These are phyloP conservation scores for Harringtonia lauricola DNA, from an alignment of 2,329 filamentous ascomycete genomes.

Conservation along the genomic window DNA sequence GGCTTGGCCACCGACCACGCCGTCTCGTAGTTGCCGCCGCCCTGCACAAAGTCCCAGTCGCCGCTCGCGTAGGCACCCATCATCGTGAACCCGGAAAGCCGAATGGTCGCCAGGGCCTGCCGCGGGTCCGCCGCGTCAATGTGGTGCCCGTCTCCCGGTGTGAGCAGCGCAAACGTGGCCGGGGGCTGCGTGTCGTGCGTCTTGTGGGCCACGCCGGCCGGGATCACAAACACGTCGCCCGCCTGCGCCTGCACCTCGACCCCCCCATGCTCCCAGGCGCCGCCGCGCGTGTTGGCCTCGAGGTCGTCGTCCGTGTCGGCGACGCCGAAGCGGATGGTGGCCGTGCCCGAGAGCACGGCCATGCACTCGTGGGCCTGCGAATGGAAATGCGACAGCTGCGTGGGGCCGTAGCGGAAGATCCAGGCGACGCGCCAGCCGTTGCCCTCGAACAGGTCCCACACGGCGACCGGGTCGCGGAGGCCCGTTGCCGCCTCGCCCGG, in stretches of 20 bases:
- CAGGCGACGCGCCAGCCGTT: slow-evolving; percentile 1
- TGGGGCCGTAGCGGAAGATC: slow-evolving; percentile 2
- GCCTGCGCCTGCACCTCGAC: neutral
- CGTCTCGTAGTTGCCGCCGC: neutral
- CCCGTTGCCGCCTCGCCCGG: neutral
- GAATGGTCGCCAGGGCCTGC: neutral
- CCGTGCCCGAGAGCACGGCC: slow-evolving; percentile 1
- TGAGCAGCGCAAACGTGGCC: neutral
- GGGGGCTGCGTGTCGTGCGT: neutral
- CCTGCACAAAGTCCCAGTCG: neutral
- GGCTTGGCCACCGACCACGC: neutral
- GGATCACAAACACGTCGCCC: slow-evolving; percentile 3
- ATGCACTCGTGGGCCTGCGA: slow-evolving; percentile 1
- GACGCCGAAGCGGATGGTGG: slow-evolving; percentile 1
- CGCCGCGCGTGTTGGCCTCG: neutral
- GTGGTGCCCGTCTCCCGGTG: neutral
- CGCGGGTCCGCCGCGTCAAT: neutral
- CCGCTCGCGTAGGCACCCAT: neutral
- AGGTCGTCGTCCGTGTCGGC: slow-evolving; percentile 1
- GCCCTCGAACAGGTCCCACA: neutral
- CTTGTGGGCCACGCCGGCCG: slow-evolving; percentile 4
- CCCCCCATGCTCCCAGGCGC: neutral
- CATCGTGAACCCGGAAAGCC: neutral
- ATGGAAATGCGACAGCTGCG: slow-evolving; percentile 1
- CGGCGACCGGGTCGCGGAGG: neutral